phyloP scores from a whole-genome alignment of 192 early-diverging fungal species.

The Backusella luteola region DNA sequence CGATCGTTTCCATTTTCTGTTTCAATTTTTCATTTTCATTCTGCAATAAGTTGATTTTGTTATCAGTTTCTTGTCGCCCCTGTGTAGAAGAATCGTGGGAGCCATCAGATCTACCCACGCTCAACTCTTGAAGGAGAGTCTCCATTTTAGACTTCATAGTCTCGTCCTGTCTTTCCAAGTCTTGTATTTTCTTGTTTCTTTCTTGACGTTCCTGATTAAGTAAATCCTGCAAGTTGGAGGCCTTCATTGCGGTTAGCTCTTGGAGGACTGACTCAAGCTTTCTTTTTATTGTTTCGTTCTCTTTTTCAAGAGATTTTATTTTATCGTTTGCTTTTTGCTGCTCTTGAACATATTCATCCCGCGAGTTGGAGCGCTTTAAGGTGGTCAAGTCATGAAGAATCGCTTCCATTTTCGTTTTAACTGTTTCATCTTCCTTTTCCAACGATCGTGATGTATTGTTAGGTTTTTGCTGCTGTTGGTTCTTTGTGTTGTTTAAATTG shows the following conservation, averaged over 20 bases:
- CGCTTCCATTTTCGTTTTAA: not conserved
- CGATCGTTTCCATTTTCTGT: not conserved
- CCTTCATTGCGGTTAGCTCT: not conserved
- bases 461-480: not conserved
- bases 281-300: not conserved
- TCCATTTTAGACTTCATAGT: not conserved
- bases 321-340: not conserved
- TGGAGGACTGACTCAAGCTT: not conserved
- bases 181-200: not conserved
- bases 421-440: not conserved
- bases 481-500: not conserved
- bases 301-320: not conserved
- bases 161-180: not conserved
- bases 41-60: not conserved
- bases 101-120: not conserved
- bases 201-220: not conserved
- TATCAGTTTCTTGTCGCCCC: not conserved
- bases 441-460: not conserved
- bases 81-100: not conserved
- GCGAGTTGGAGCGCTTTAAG: not conserved
- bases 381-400: not conserved
- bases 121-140: not conserved
- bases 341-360: not conserved
- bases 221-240: not conserved
- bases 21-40: constrained; percentile 1